Evolutionary conservation across 2,329 filamentous ascomycete genomes (phyloP), one percentile per base, ranked within the genome.

Genomic region (Talaromyces pinophilus): DNA sequence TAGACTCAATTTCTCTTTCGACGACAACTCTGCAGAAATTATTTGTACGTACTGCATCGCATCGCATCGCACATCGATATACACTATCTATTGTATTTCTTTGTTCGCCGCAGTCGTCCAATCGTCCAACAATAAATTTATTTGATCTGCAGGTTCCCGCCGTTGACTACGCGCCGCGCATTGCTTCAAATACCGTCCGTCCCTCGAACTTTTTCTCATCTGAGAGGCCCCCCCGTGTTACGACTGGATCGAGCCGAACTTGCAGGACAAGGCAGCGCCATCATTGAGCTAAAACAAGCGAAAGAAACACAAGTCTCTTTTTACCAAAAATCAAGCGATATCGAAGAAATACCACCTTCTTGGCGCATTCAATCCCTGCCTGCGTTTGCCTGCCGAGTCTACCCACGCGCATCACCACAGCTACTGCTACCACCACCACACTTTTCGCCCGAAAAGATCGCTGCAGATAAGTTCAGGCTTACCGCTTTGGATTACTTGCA

Each of bases 401-500:
- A 50, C 65, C 42, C 38, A 60, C 57, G 38, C 57, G 52, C 59
- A 57, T 62, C 61, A 44, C 50, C 61, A 60, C 40, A 46, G 40
- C 19, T 35, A 42, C 57, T 25, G 44, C 42, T 25, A 30, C 35
- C n/a, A 40, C 55, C 33, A 59, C 57, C 40, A 33, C 57, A 38
- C 57, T 8, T 8, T 59, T 35, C 61, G 42, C 65, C 40, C 61
- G 38, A 48, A 65, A 52, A 63, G 67, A 69, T 67, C 54, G 46
- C 54, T 67, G 59, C 65, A 60, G 52, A 55, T 63, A 59, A 59
- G 67, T 60, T 65, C 66, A 63, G 65, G 63, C 67, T 64, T 69
- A 65, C 67, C 67, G 59, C 67, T 65, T 69, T 67, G 54, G 67
- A 63, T 65, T 59, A 66, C 67, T 33, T 69, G 67, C 67, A 69